Evolutionary conservation across 169 alveolate genomes (phyloP), one percentile per base, ranked within the genome.

Genomic region (Plasmodium knowlesi): DNA sequence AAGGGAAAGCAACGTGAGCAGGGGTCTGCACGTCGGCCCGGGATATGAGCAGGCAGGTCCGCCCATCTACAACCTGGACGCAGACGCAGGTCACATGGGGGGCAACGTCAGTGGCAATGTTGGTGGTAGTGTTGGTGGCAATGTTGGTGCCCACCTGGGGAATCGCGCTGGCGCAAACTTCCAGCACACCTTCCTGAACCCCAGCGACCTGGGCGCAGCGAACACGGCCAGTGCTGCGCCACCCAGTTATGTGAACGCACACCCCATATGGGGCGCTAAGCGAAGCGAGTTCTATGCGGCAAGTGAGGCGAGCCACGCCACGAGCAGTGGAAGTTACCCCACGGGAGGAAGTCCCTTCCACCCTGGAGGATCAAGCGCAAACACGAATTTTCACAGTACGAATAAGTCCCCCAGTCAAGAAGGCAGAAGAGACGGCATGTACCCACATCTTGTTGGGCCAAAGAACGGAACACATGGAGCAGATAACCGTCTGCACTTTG

Each of bases 211-310:
- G 25, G 54, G 57, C 10, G 28, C n/a, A 16, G 79, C 76, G 22
- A 50, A 25, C 16, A 37, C 37, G 46, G 54, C 78, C 43, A 85
- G 67, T 32, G 82, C 25, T 1, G 3, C 39, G 5, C 25, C 85
- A 19, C 78, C 93, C 14, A 46, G 57, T 46, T 46, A 46, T 46
- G 57, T 46, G 10, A 39, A 22, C 22, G 30, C 93, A 1, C 93
- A 85, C 39, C 93, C 93, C 8, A 57, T 67, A 53, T 73, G 73
- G 16, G 92, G 84, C 0, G 43, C 30, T 14, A 84, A 84, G 22
- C 46, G 57, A 54, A 72, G 32, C 14, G 70, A 83, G 50, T 54
- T 30, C 14, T 9, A 37, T 5, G 22, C 14, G 5, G 9, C 39
- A 57, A 34, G 50, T 83, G 39, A 34, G 14, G n/a, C 61, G 25